phyloP scores from a whole-genome alignment of 2,329 filamentous ascomycete genomes.

The Didymella keratinophila region DNA sequence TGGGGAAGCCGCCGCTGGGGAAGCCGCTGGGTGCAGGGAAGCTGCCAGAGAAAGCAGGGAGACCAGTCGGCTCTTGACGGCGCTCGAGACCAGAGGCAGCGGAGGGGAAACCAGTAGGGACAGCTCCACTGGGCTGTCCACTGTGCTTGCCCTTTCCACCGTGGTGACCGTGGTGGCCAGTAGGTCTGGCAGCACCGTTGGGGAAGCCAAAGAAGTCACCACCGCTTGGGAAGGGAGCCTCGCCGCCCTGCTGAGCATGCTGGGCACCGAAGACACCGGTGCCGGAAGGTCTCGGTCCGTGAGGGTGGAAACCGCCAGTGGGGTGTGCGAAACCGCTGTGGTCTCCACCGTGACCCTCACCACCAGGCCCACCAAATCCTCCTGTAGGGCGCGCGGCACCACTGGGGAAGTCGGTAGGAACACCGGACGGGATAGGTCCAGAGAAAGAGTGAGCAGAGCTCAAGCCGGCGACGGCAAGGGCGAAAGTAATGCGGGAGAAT shows the following conservation, averaged over 20 bases:
- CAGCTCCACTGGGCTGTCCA: background rate
- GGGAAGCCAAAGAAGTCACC: conserved; percentile 11
- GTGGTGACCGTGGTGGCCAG: conserved; percentile 10
- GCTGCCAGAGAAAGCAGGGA: conserved; percentile 8
- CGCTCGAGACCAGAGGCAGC: conserved; percentile 8
- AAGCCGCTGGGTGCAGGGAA: background rate
- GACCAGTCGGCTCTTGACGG: conserved; percentile 2
- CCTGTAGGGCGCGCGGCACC: conserved; percentile 12
- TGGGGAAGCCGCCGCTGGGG: background rate
- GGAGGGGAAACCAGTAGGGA: background rate
- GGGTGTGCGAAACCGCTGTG: conserved; percentile 11
- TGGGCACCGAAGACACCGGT: conserved; percentile 2
- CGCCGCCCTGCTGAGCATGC: conserved; percentile 6
- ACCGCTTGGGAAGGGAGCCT: conserved; percentile 9
- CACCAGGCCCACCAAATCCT: conserved; percentile 3
- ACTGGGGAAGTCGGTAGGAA: conserved; percentile 1
- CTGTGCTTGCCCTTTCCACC: conserved; percentile 3
- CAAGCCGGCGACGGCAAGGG: conserved; percentile 16
- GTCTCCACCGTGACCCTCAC: conserved; percentile 5
- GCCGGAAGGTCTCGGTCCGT: conserved; percentile 1
- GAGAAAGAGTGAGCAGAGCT: conserved; percentile 16
- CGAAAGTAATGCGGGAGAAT: conserved; percentile 16
- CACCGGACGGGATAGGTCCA: background rate
- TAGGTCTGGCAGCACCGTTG: conserved; percentile 9
- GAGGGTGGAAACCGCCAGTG: conserved; percentile 8